A percentile compares a stretch with the other conserved stretches of the same genome.
phyloP scores from a whole-genome alignment of 1,139 yeast species.

The Torulaspora globosa region DNA sequence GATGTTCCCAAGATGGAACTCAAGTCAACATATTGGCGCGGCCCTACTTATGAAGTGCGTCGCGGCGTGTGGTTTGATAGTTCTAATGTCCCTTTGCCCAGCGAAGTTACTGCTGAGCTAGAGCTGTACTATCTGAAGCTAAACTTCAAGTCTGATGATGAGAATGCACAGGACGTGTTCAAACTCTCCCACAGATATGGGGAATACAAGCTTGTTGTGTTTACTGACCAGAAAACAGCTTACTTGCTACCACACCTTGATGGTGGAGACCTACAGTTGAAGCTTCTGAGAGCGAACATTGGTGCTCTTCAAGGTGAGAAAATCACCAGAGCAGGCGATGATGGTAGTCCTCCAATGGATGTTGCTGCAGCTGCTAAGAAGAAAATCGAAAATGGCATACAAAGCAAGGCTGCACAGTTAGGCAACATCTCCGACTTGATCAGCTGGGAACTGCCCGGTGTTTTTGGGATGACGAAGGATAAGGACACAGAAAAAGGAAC shows the following conservation, averaged over 20 bases:
- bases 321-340: constrained; percentile 21
- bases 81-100: constrained; percentile 57
- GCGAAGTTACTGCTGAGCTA: constrained; percentile 49
- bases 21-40: constrained; percentile 81
- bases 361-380: constrained; percentile 11
- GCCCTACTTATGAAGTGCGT: constrained; percentile 78
- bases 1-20: constrained; percentile 53
- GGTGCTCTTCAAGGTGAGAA: constrained; percentile 28
- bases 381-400: constrained; percentile 16
- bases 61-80: constrained; percentile 80
- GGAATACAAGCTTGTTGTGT: constrained; percentile 38
- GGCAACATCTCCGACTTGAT: constrained; percentile 25
- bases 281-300: constrained; percentile 30
- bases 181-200: constrained; percentile 16
- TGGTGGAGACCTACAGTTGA: constrained; percentile 38
- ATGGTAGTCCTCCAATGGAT: constrained; percentile 4
- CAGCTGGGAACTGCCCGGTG: constrained; percentile 23
- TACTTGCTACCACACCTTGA: constrained; percentile 38
- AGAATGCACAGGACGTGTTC: constrained; percentile 22
- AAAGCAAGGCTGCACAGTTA: constrained; percentile 16
- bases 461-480: constrained; percentile 20
- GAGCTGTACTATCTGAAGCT: constrained; percentile 50
- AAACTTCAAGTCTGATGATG: constrained; percentile 17
- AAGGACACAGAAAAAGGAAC: constrained; percentile 30
- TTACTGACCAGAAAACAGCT: constrained; percentile 38